Evolutionary conservation across 2,329 filamentous ascomycete species (phyloP).

Genomic region (Peltaster fructicola): DNA sequence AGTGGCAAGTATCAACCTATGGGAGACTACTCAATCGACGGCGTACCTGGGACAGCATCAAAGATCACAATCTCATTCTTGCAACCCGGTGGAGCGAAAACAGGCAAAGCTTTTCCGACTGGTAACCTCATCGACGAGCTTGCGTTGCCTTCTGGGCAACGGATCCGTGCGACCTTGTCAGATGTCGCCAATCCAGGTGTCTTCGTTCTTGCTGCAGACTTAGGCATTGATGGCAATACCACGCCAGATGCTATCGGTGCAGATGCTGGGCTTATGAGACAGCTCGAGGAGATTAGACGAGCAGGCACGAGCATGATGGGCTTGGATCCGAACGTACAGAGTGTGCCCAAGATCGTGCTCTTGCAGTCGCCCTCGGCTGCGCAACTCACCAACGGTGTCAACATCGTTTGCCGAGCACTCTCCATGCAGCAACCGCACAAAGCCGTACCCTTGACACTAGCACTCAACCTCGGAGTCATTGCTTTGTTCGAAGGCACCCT

Average conservation of each 20-base stretch:
- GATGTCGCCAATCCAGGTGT: constrained; percentile 48
- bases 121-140: constrained; percentile 37
- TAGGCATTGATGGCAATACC: constrained; percentile 33
- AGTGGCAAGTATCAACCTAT: constrained; percentile 19
- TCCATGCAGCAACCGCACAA: constrained; percentile 27
- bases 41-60: constrained; percentile 41
- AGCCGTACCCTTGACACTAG: constrained; percentile 26
- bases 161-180: constrained; percentile 37
- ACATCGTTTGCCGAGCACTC: constrained; percentile 26
- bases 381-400: constrained; percentile 8
- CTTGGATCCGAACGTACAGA: constrained; percentile 29
- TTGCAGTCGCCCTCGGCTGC: constrained; percentile 20
- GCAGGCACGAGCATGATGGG: constrained; percentile 45
- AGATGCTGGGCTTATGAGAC: constrained; percentile 30
- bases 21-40: constrained; percentile 45
- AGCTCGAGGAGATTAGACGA: constrained; percentile 40
- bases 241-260: constrained; percentile 37
- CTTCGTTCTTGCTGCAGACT: constrained; percentile 39
- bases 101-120: constrained; percentile 43
- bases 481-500: constrained; percentile 16
- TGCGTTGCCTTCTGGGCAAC: constrained; percentile 16
- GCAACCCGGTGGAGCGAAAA: constrained; percentile 44
- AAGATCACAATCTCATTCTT: constrained; percentile 43
- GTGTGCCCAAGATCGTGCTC: constrained; percentile 46
- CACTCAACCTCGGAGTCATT: constrained; percentile 25